phyloP scores from a whole-genome alignment of 2,329 filamentous ascomycete species.

The Endothia cerciana region DNA sequence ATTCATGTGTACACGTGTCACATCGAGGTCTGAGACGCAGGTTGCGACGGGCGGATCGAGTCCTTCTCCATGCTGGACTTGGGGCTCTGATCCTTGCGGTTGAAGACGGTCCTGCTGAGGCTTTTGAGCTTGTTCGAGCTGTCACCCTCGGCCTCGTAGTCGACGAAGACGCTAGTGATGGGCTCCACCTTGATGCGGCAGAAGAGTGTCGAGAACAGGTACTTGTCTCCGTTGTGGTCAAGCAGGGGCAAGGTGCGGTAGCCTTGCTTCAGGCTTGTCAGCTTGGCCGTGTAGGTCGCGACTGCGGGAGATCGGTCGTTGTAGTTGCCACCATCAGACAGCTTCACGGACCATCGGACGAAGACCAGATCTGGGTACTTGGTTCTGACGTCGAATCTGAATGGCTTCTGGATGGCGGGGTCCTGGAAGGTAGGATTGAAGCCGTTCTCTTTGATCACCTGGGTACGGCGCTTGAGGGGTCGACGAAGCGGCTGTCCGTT shows the following conservation, averaged over 20 bases:
- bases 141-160: slow-evolving; percentile 47
- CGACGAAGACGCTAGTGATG: slow-evolving; percentile 60
- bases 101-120: slow-evolving; percentile 62
- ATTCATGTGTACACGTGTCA: not conserved
- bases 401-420: slow-evolving; percentile 79
- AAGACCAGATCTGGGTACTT: slow-evolving; percentile 94
- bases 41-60: slow-evolving; percentile 9
- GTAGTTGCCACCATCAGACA: slow-evolving; percentile 75
- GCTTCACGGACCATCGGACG: slow-evolving; percentile 89
- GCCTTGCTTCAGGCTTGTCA: slow-evolving; percentile 85
- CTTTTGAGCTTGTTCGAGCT: slow-evolving; percentile 59
- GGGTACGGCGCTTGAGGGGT: slow-evolving; percentile 78
- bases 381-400: slow-evolving; percentile 84
- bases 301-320: slow-evolving; percentile 68
- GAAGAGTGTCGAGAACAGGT: slow-evolving; percentile 92
- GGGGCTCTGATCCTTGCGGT: slow-evolving; percentile 54
- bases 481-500: slow-evolving; percentile 48
- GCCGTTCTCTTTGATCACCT: slow-evolving; percentile 82
- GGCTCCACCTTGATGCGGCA: slow-evolving; percentile 77
- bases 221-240: slow-evolving; percentile 87
- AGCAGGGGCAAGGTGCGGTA: slow-evolving; percentile 91
- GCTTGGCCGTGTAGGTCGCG: slow-evolving; percentile 90
- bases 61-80: slow-evolving; percentile 50
- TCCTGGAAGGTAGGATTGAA: slow-evolving; percentile 94
- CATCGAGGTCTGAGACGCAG: slow-evolving; percentile 12